phyloP scores from a whole-genome alignment of 345 rosid genomes.

The Bruguiera parviflora region DNA sequence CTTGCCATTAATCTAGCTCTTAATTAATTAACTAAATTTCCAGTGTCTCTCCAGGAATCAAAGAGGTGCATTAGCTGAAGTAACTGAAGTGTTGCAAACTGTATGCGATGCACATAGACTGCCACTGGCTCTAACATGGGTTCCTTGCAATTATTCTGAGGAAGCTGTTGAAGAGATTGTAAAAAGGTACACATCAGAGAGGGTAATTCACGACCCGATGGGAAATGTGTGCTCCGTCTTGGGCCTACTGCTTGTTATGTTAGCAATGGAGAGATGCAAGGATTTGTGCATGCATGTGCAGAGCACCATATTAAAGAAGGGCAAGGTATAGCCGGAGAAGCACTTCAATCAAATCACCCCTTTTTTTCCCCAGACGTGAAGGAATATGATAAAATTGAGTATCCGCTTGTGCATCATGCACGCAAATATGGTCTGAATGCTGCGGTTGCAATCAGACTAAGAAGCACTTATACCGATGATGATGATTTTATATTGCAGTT shows the following conservation, averaged over 20 bases:
- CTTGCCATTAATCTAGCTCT: no score
- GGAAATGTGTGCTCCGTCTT: conserved; percentile 49
- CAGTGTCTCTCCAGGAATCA: conserved; percentile 73
- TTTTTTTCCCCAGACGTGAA: conserved; percentile 76
- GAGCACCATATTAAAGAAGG: conserved; percentile 74
- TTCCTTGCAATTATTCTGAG: conserved; percentile 58
- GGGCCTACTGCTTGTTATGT: conserved; percentile 73
- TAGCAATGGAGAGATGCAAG: conserved; percentile 61
- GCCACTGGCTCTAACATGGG: conserved; percentile 89
- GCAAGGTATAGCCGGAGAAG: conserved; percentile 85
- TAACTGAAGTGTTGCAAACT: conserved; percentile 68
- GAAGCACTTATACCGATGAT: conserved; percentile 72
- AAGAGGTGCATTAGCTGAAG: conserved; percentile 70
- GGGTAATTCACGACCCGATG: conserved; percentile 28
- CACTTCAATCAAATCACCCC: conserved; percentile 71
- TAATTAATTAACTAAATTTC: conserved; percentile 8
- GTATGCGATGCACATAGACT: conserved; percentile 82
- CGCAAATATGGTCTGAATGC: conserved; percentile 80
- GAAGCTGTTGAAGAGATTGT: conserved; percentile 37
- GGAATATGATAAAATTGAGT: conserved; percentile 57
- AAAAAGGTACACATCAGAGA: conserved; percentile 44
- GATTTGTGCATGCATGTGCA: conserved; percentile 73
- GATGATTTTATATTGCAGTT: conserved; percentile 75
- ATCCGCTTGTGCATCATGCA: conserved; percentile 89
- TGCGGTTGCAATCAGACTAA: conserved; percentile 84